Base-by-base conservation (phyloP, 345 rosid genomes). In the Brassica nigra region DNA sequence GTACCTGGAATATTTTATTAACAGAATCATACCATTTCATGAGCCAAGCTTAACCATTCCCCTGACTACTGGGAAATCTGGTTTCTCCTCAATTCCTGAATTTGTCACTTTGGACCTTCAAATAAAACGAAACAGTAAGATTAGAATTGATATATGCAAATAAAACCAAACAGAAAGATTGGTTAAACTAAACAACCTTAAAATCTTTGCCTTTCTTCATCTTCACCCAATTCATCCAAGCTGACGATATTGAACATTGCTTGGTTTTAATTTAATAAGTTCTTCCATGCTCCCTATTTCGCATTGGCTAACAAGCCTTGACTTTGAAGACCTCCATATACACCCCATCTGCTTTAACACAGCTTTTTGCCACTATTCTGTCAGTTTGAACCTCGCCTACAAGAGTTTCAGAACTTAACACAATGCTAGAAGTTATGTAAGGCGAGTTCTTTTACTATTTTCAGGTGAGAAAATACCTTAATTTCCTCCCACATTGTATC, bases 151-250 rank as follows among this genome's bases (percentile, higher is more conserved):
- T 18, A 49, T 5, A 49, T 5, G 2, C 18, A 49, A 49, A 23
- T 23, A 23, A 23, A 23, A 23, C 27, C 27, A 23, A 23, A 23
- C 27, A 23, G 27, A 23, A 23, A 23, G 27, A 23, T 37, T 37
- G 8, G 42, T 37, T 37, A 8, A 37, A 37, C 42, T 37, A 37
- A 37, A 37, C 42, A 37, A 37, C 42, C 42, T 37, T 37, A 37
- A 37, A 37, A 7, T 37, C 42, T 37, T 37, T 37, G 8, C 8
- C 3, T 62, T 62, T 62, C 10, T 62, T 62, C 66, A 11, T 3
- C 36, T 29, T 62, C 37, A 29, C 20, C 66, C 66, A 62, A 62
- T 62, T 62, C 66, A 62, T 29, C 66, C 37, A 62, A 12, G 66
- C 66, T 62, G 20, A 62, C 5, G n/a, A 12, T 37, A 62, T 8